Conservation (phyloP, 1,284 basidiomycete genomes). For the Ustilago nuda region DNA sequence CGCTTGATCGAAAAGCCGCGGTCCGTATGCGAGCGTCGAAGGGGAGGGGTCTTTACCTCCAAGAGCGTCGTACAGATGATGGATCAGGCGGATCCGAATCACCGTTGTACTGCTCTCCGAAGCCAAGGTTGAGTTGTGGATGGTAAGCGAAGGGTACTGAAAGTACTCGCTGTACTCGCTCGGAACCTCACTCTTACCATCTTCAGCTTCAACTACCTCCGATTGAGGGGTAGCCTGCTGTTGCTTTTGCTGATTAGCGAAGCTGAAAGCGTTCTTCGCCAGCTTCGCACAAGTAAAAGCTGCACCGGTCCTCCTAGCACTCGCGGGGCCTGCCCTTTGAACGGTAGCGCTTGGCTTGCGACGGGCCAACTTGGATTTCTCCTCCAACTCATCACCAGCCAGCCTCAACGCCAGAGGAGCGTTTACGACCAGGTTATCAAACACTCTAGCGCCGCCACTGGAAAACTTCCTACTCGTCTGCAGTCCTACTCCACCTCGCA, state of each 20-base stretch:
- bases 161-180: conserved; percentile 25
- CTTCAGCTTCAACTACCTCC: not conserved
- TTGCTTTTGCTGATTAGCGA: not conserved
- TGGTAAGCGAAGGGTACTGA: conserved; percentile 8
- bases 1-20: conserved; percentile 27
- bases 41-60: conserved; percentile 24
- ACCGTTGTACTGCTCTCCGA: not conserved
- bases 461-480: conserved; percentile 43
- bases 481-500: conserved; percentile 34
- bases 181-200: not conserved
- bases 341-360: not conserved
- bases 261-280: conserved; percentile 8
- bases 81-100: conserved; percentile 27
- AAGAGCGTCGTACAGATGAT: conserved; percentile 24
- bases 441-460: conserved; percentile 30
- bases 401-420: conserved; percentile 48
- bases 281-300: conserved; percentile 17
- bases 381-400: conserved; percentile 31
- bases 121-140: too few relatives aligned
- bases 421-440: conserved; percentile 48
- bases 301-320: conserved; percentile 17
- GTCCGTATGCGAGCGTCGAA: not conserved
- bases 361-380: conserved; percentile 27
- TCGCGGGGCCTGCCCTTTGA: not conserved
- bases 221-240: not conserved